A percentile compares a stretch with the other conserved stretches of the same genome.
Evolutionary conservation across 441 rosid species (phyloP).

Genomic region (Adansonia rubrostipa): DNA sequence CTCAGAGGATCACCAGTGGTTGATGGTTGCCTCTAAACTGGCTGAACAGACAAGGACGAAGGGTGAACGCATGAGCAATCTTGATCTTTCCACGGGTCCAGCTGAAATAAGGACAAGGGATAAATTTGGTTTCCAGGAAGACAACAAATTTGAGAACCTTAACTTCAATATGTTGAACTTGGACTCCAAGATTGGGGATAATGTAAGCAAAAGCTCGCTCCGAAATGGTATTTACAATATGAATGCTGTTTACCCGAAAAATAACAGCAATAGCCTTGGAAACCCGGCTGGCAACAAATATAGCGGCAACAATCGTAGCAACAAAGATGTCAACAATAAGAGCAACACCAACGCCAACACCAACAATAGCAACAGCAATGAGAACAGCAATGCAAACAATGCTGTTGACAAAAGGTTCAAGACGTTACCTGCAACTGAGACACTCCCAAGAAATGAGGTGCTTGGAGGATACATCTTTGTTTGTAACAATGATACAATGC

Average conservation of each 20-base stretch:
- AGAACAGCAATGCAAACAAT: constrained; percentile 49
- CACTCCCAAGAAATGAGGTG: constrained; percentile 89
- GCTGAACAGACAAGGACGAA: constrained; percentile 86
- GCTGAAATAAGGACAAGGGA: constrained; percentile 66
- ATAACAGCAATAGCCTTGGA: constrained; percentile 47
- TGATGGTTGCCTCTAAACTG: constrained; percentile 79
- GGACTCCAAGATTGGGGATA: constrained; percentile 67
- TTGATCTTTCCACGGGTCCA: constrained; percentile 75
- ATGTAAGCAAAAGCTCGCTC: constrained; percentile 54
- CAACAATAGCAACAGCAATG: constrained; percentile 45
- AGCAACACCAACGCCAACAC: constrained; percentile 41
- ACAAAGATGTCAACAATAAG: constrained; percentile 58
- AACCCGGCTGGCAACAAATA: constrained; percentile 64
- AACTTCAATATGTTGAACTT: constrained; percentile 81
- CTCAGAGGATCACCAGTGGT: constrained; percentile 87
- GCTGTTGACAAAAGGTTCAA: constrained; percentile 88
- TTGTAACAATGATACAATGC: constrained; percentile 98
- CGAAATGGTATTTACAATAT: constrained; percentile 60
- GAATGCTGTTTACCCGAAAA: constrained; percentile 76
- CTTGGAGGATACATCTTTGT: constrained; percentile 99
- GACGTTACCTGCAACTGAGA: constrained; percentile 91
- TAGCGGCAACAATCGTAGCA: constrained; percentile 55
- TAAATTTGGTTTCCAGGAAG: constrained; percentile 75
- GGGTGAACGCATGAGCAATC: constrained; percentile 88
- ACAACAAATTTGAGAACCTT: constrained; percentile 65